Evolutionary conservation across 768 basidiomycete genomes (phyloP).

Genomic region (Boletus bicolor): DNA sequence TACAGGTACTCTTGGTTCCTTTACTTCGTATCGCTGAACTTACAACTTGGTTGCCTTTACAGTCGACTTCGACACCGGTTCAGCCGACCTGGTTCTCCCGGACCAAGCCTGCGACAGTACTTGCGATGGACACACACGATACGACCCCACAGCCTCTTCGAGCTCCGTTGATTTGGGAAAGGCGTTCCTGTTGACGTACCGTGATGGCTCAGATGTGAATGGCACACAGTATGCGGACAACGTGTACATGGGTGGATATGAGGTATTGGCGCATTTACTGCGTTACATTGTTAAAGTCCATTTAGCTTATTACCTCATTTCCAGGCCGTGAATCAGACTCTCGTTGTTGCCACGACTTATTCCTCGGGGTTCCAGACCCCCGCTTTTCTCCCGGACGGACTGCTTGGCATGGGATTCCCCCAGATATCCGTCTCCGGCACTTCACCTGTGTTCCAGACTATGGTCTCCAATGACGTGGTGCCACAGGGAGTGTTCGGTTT

Average conservation of each 20-base stretch:
- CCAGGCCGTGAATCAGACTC: conserved; percentile 37
- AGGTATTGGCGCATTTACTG: conserved; percentile 24
- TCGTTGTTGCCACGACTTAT: conserved; percentile 43
- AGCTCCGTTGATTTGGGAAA: conserved; percentile 28
- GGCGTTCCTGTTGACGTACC: conserved; percentile 35
- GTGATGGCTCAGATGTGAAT: conserved; percentile 36
- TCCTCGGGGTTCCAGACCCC: conserved; percentile 28
- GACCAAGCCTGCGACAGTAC: conserved; percentile 22
- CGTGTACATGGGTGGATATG: conserved; percentile 39
- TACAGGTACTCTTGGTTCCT: conserved; percentile 31
- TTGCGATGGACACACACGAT: conserved; percentile 33
- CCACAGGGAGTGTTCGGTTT: conserved; percentile 44
- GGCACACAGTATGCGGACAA: conserved; percentile 43
- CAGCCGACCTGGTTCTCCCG: conserved; percentile 47
- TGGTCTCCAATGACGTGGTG: conserved; percentile 35
- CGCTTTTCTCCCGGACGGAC: conserved; percentile 37
- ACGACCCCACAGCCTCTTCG: conserved; percentile 29
- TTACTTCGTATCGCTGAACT: background rate
- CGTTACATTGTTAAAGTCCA: conserved; percentile 1
- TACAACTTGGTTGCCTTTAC: background rate
- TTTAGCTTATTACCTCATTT: background rate
- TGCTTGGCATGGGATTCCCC: conserved; percentile 43
- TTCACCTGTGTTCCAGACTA: conserved; percentile 44
- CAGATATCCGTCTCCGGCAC: conserved; percentile 34
- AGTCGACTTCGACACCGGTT: conserved; percentile 56